A percentile compares a stretch with the other conserved stretches of the same genome.
Evolutionary conservation across 768 basidiomycete species (phyloP).

Genomic region (Amanita inopinata): DNA sequence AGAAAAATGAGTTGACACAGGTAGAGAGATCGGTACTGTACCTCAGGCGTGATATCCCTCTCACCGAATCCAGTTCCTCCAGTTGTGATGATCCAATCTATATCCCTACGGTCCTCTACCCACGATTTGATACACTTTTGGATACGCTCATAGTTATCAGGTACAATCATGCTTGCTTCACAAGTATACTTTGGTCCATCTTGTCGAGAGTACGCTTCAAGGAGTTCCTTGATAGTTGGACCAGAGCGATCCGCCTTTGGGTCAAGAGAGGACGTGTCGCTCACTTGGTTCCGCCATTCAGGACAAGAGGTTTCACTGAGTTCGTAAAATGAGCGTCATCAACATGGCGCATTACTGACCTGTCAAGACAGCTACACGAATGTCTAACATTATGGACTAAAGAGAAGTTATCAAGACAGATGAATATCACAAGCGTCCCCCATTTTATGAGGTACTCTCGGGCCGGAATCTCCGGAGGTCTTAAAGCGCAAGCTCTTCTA

Average conservation of each 20-base stretch:
- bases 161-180: conserved; percentile 36
- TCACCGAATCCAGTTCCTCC: conserved; percentile 85
- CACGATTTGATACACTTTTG: conserved; percentile 35
- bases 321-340: too few relatives aligned
- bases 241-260: conserved; percentile 53
- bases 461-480: neutral
- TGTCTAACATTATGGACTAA: neutral
- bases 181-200: conserved; percentile 25
- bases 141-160: conserved; percentile 55
- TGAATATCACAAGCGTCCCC: too few relatives aligned
- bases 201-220: conserved; percentile 6
- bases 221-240: conserved; percentile 45
- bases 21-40: conserved; percentile 16
- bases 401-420: too few relatives aligned
- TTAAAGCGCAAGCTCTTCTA: conserved; percentile 62
- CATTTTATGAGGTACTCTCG: too few relatives aligned
- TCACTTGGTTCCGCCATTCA: conserved; percentile 35
- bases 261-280: conserved; percentile 55
- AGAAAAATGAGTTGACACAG: neutral
- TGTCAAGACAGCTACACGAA: conserved; percentile 15
- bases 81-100: conserved; percentile 74
- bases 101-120: conserved; percentile 29
- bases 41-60: conserved; percentile 80
- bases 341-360: conserved; percentile 8
- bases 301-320: too few relatives aligned